A percentile compares a stretch with the other conserved stretches of the same genome.
Evolutionary conservation across 225 moss, liverwort and hornwort species (phyloP).

Genomic region (Sphagnum contortum): DNA sequence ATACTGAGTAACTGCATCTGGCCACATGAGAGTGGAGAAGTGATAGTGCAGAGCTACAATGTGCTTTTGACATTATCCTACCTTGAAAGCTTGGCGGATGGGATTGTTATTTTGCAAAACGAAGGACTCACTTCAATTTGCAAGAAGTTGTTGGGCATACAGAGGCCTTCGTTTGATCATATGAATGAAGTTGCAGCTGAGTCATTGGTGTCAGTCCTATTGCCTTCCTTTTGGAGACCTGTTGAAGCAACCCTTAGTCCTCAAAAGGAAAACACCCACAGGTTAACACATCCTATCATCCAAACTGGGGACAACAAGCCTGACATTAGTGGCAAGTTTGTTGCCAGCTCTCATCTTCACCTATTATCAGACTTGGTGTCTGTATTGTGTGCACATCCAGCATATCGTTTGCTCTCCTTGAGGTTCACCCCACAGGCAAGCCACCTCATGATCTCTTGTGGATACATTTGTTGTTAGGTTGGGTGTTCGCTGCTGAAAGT

Average conservation of each 20-base stretch:
- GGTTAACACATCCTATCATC: constrained; percentile 5
- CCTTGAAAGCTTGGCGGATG: constrained; percentile 69
- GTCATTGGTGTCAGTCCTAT: constrained; percentile 59
- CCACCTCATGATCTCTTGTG: background rate
- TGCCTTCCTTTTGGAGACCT: constrained; percentile 67
- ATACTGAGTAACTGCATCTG: constrained; percentile 87
- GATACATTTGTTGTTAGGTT: background rate
- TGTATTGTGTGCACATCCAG: constrained; percentile 69
- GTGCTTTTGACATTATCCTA: constrained; percentile 82
- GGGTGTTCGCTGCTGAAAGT: too few species aligned
- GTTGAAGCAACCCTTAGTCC: constrained; percentile 12
- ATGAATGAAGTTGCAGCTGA: constrained; percentile 77
- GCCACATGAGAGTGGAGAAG: constrained; percentile 93
- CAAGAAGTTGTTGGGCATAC: constrained; percentile 48
- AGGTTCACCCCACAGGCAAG: constrained; percentile 84
- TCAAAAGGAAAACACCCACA: background rate
- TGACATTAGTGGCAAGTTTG: constrained; percentile 6
- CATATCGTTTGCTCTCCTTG: constrained; percentile 66
- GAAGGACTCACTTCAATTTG: constrained; percentile 72
- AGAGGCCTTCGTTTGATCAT: constrained; percentile 71
- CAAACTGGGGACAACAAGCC: constrained; percentile 1
- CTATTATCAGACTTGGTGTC: constrained; percentile 67
- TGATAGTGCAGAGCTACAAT: constrained; percentile 95
- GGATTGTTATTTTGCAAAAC: constrained; percentile 78
- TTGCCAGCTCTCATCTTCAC: constrained; percentile 30